Evolutionary conservation across 2,329 filamentous ascomycete genomes (phyloP).

Genomic region (Knufia fluminis): DNA sequence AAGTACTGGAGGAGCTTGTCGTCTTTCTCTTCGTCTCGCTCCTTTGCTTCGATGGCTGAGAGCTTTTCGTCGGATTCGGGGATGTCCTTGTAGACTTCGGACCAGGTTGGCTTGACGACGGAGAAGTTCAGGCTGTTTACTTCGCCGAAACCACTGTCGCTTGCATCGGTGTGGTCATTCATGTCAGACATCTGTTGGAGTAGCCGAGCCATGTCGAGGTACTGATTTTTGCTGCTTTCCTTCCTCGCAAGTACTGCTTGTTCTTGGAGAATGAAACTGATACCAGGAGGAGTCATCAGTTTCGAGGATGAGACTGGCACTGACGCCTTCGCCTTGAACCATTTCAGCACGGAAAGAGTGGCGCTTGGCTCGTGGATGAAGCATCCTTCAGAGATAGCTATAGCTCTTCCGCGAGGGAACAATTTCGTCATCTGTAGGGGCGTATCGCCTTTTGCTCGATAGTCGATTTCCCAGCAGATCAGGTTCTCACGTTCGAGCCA

Average conservation of each 20-base stretch:
- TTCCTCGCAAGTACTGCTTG: slow-evolving; percentile 1
- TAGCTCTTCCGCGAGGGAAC: slow-evolving; percentile 1
- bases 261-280: neutral
- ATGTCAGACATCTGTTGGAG: neutral
- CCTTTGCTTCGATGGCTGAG: neutral
- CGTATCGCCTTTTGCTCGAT: neutral
- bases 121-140: neutral
- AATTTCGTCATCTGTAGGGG: neutral
- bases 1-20: slow-evolving; percentile 3
- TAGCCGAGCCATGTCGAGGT: neutral
- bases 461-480: slow-evolving; percentile 6
- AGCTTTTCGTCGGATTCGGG: neutral
- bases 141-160: neutral
- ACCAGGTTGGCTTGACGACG: neutral
- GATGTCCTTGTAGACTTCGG: slow-evolving; percentile 4
- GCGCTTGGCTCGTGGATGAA: slow-evolving; percentile 2
- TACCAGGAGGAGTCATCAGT: slow-evolving; percentile 6
- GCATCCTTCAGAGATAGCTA: slow-evolving; percentile 1
- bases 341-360: slow-evolving; percentile 3
- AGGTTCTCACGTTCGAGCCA: slow-evolving; percentile 7
- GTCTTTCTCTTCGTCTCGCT: slow-evolving; percentile 1
- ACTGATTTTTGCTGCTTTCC: neutral
- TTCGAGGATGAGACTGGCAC: neutral
- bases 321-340: neutral
- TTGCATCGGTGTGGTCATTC: neutral